These are phyloP conservation scores for Diospyros kaki DNA, from an alignment of 148 eudicot genomes.

Conservation along the genomic window DNA sequence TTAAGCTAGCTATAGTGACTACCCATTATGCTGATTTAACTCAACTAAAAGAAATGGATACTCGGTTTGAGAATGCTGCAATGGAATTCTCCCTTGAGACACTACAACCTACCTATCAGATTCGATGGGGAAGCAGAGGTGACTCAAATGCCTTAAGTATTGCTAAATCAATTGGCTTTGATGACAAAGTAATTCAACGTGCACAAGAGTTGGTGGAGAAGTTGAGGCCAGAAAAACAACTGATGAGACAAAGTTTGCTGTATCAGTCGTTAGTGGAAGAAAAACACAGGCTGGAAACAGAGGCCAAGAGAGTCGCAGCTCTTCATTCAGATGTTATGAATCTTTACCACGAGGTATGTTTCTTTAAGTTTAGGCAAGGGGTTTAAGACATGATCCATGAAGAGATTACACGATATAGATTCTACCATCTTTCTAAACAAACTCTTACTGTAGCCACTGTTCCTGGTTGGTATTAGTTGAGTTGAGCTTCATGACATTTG, in stretches of 20 bases:
- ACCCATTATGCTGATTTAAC: slow-evolving; percentile 93
- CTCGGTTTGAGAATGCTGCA: slow-evolving; percentile 86
- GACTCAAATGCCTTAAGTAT: slow-evolving; percentile 87
- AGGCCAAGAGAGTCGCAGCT: slow-evolving; percentile 59
- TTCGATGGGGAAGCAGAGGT: slow-evolving; percentile 88
- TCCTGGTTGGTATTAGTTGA: not conserved
- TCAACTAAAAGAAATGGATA: slow-evolving; percentile 56
- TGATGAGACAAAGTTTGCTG: slow-evolving; percentile 53
- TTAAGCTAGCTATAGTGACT: slow-evolving; percentile 78
- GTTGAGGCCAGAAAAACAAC: slow-evolving; percentile 79
- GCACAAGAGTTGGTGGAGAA: slow-evolving; percentile 71
- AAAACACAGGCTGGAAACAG: slow-evolving; percentile 54
- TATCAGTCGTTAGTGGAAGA: slow-evolving; percentile 77
- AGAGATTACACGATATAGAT: not conserved
- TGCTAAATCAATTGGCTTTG: slow-evolving; percentile 83
- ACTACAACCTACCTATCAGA: slow-evolving; percentile 78
- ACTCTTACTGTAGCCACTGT: not conserved
- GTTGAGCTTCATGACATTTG: not conserved
- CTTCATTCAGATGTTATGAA: slow-evolving; percentile 62
- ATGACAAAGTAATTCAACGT: slow-evolving; percentile 61
- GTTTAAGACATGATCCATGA: not conserved
- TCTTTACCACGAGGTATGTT: slow-evolving; percentile 70
- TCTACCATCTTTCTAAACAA: not conserved
- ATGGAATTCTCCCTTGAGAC: slow-evolving; percentile 89
- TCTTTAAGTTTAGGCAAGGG: slow-evolving; percentile 10